phyloP scores from a whole-genome alignment of 345 rosid species.

The Psidium friedrichsthalianum region DNA sequence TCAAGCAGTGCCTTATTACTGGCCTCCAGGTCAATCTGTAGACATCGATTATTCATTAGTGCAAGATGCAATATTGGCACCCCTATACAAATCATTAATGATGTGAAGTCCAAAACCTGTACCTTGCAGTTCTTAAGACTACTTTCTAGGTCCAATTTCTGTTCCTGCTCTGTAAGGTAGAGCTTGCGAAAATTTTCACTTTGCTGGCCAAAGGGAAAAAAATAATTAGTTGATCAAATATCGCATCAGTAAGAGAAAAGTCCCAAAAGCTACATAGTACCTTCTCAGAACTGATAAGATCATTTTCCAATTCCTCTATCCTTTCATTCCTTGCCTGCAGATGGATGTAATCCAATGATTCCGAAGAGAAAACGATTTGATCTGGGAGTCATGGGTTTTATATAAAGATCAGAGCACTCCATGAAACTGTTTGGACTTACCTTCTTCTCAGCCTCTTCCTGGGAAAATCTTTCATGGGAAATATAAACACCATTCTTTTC shows the following conservation, averaged over 20 bases:
- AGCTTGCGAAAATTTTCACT: slow-evolving; percentile 48
- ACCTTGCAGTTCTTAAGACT: slow-evolving; percentile 72
- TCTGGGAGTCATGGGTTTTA: background rate
- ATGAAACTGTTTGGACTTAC: slow-evolving; percentile 11
- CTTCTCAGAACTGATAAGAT: slow-evolving; percentile 42
- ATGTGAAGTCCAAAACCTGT: background rate
- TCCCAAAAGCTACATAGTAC: slow-evolving; percentile 21
- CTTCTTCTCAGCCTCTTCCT: slow-evolving; percentile 92
- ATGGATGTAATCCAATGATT: background rate
- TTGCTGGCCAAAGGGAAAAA: slow-evolving; percentile 37
- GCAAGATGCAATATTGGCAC: background rate
- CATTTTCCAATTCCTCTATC: slow-evolving; percentile 72
- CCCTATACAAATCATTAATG: background rate
- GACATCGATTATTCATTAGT: background rate
- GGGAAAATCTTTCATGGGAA: slow-evolving; percentile 71
- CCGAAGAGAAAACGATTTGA: background rate
- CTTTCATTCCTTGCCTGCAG: slow-evolving; percentile 57
- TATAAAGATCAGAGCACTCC: background rate
- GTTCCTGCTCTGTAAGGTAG: slow-evolving; percentile 59
- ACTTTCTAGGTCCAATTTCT: slow-evolving; percentile 47
- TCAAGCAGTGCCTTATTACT: slow-evolving; percentile 45
- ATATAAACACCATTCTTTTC: slow-evolving; percentile 84
- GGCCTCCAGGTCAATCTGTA: slow-evolving; percentile 50
- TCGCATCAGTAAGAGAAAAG: background rate
- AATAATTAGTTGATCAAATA: background rate